A percentile compares a stretch with the other conserved stretches of the same genome.
Evolutionary conservation across 371 early-diverging fungal species (phyloP).

Genomic region (Circinella umbellata): DNA sequence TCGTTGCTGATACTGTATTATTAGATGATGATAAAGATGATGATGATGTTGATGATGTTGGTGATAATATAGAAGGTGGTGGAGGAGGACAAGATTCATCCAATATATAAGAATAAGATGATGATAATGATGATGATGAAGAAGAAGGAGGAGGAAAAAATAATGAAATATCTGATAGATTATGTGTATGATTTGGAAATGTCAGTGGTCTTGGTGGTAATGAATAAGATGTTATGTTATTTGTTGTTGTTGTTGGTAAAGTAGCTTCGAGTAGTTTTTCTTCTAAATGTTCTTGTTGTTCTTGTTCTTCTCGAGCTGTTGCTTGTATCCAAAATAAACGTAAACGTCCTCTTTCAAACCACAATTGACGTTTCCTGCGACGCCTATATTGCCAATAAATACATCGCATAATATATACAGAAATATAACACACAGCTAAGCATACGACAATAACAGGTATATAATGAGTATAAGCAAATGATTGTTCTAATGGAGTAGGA

Average conservation of each 20-base stretch:
- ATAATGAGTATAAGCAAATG: neutral
- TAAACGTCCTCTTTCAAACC: constrained; percentile 22
- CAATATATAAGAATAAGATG: constrained; percentile 2
- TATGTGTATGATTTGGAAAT: constrained; percentile 3
- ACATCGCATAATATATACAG: constrained; percentile 15
- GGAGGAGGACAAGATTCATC: neutral
- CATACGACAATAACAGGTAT: constrained; percentile 11
- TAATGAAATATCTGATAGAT: neutral
- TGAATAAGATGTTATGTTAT: neutral
- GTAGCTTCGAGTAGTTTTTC: neutral
- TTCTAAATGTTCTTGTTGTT: neutral
- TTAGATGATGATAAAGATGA: neutral
- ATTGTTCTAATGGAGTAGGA: constrained; percentile 5
- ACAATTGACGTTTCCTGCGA: constrained; percentile 16
- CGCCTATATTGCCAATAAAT: constrained; percentile 23
- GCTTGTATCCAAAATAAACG: constrained; percentile 19
- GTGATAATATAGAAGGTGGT: neutral
- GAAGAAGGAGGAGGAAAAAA: neutral
- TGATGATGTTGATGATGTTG: constrained; percentile 15
- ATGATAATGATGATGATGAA: constrained; percentile 1
- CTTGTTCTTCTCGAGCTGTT: neutral
- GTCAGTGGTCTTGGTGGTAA: constrained; percentile 7
- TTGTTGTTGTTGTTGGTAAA: neutral
- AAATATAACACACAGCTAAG: constrained; percentile 14
- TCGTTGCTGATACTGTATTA: neutral